phyloP scores from a whole-genome alignment of 2,329 filamentous ascomycete genomes.

The Beauveria australis region DNA sequence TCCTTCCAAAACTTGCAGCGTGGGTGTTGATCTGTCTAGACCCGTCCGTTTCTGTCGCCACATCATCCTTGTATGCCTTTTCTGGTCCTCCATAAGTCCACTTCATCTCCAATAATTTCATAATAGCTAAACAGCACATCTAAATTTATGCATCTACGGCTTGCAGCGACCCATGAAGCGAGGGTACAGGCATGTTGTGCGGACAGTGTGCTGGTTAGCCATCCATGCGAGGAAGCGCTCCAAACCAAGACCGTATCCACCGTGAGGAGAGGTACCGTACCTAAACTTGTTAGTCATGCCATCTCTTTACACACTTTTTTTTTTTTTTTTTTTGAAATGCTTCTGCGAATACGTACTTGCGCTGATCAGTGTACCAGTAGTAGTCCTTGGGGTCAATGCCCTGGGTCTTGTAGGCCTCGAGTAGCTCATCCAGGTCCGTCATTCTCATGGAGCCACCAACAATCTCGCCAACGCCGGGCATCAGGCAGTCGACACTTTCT shows the following conservation, averaged over 20 bases:
- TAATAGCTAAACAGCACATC: slow-evolving; percentile 14
- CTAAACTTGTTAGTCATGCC: slow-evolving; percentile 30
- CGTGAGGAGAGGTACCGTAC: slow-evolving; percentile 87
- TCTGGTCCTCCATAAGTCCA: neutral
- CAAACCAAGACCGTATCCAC: slow-evolving; percentile 85
- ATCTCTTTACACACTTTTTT: too few relatives aligned
- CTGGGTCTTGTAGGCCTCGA: slow-evolving; percentile 80
- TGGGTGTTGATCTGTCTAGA: neutral
- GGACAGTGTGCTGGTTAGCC: slow-evolving; percentile 55
- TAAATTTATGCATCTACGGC: slow-evolving; percentile 42
- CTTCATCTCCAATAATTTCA: neutral
- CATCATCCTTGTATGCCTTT: neutral
- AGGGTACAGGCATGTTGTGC: slow-evolving; percentile 66
- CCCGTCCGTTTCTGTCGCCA: neutral
- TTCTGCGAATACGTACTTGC: slow-evolving; percentile 58
- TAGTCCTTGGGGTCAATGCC: slow-evolving; percentile 78
- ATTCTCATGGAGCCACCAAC: slow-evolving; percentile 96
- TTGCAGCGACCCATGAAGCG: slow-evolving; percentile 76
- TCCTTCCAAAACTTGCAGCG: too few relatives aligned
- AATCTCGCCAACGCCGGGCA: slow-evolving; percentile 96
- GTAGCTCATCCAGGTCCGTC: slow-evolving; percentile 80
- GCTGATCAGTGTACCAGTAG: slow-evolving; percentile 98
- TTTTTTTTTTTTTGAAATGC: neutral
- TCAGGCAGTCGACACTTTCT: slow-evolving; percentile 75
- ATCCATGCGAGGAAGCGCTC: slow-evolving; percentile 67